These are phyloP conservation scores for Suillus tomentosus DNA, from an alignment of 768 basidiomycete species.

Conservation along the genomic window DNA sequence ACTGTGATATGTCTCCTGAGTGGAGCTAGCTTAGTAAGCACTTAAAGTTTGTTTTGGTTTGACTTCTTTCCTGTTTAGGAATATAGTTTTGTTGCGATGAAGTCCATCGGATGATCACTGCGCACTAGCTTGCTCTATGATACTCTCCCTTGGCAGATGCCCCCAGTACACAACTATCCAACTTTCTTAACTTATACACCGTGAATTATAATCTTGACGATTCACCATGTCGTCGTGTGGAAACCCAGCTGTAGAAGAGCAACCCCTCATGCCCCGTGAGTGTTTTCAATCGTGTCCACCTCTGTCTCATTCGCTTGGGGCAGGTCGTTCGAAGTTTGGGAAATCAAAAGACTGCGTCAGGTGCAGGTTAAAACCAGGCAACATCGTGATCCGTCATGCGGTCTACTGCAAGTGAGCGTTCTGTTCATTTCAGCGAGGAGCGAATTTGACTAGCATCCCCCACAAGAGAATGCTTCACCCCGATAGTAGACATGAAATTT, in stretches of 20 bases:
- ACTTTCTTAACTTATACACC: not conserved
- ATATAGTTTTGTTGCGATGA: not conserved
- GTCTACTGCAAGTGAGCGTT: slow-evolving; percentile 76
- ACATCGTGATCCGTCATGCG: slow-evolving; percentile 74
- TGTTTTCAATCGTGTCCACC: not conserved
- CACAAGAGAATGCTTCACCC: slow-evolving; percentile 64
- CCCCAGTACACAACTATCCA: not conserved
- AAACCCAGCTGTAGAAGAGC: slow-evolving; percentile 58
- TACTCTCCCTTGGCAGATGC: not conserved
- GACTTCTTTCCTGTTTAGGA: not conserved
- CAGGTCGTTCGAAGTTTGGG: slow-evolving; percentile 69
- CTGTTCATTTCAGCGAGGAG: not conserved
- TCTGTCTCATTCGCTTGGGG: slow-evolving; percentile 4
- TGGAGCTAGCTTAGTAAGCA: no score
- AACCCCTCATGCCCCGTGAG: slow-evolving; percentile 72
- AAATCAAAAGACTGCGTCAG: slow-evolving; percentile 69
- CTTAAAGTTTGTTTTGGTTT: no score
- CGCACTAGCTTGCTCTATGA: not conserved
- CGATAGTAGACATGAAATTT: slow-evolving; percentile 64
- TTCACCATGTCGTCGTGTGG: slow-evolving; percentile 53
- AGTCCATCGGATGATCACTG: not conserved
- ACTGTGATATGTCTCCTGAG: no score
- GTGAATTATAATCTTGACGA: not conserved
- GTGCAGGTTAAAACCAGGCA: slow-evolving; percentile 67
- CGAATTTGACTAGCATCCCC: not conserved